Evolutionary conservation across 192 early-diverging fungal genomes (phyloP).

Genomic region (Umbelopsis ramanniana): DNA sequence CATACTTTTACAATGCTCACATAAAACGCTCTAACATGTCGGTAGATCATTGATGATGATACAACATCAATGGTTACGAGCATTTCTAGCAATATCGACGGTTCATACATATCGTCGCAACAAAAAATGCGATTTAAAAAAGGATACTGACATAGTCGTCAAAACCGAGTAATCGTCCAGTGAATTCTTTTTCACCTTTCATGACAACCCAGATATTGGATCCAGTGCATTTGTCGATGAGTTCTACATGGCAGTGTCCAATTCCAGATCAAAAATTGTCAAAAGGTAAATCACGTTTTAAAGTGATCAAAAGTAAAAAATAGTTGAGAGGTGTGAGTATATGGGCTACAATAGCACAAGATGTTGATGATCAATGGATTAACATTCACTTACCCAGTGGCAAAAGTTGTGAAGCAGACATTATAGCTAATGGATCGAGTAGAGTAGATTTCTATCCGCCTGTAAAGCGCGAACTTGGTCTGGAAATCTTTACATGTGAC

Average conservation of each 20-base stretch:
- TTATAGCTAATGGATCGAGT: background rate
- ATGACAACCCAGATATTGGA: conserved; percentile 97
- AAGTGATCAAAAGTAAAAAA: background rate
- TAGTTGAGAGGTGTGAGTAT: background rate
- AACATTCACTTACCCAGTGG: conserved; percentile 29
- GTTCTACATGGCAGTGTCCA: conserved; percentile 59
- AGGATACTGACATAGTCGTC: conserved; percentile 93
- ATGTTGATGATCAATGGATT: background rate
- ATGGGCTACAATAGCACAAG: background rate
- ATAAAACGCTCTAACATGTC: background rate
- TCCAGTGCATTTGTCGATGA: conserved; percentile 98
- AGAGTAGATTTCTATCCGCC: background rate
- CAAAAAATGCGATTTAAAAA: conserved; percentile 20
- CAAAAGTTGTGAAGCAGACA: conserved; percentile 38
- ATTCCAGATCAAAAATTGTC: background rate
- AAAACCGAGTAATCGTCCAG: conserved; percentile 94
- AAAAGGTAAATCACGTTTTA: background rate
- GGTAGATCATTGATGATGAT: too few relatives aligned
- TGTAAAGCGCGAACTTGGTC: background rate
- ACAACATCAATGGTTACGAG: too few relatives aligned
- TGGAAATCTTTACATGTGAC: background rate
- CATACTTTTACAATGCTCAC: background rate
- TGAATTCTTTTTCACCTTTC: conserved; percentile 97
- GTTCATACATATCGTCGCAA: background rate
- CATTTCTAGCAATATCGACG: background rate